Conservation (phyloP, 2,329 filamentous ascomycete genomes). For the Verticillium dahliae region DNA sequence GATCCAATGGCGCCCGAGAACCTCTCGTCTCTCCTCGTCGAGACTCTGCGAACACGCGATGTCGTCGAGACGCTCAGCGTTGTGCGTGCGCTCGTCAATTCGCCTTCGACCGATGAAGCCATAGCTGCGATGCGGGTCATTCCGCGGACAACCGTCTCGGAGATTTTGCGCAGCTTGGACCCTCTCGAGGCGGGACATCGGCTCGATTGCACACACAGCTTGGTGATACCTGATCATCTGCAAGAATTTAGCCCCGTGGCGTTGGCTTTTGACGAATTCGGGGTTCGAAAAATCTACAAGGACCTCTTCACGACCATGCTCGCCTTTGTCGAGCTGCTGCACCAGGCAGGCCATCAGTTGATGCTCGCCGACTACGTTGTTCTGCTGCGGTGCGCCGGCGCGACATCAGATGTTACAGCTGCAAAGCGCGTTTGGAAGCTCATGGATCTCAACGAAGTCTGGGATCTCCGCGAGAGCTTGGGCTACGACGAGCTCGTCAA, state of each 20-base stretch:
- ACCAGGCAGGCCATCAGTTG: conserved; percentile 17
- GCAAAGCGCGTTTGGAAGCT: conserved; percentile 28
- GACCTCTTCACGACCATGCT: conserved; percentile 27
- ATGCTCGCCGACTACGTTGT: conserved; percentile 34
- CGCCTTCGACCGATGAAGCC: background rate
- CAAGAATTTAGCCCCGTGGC: conserved; percentile 29
- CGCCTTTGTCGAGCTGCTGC: conserved; percentile 25
- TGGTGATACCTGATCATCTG: conserved; percentile 31
- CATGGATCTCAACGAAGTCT: conserved; percentile 18
- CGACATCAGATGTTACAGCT: conserved; percentile 27
- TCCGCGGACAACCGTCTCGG: conserved; percentile 51
- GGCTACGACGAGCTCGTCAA: conserved; percentile 40
- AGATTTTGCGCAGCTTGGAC: conserved; percentile 56
- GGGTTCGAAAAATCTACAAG: conserved; percentile 35
- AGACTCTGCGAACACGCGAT: background rate
- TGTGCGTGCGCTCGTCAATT: background rate
- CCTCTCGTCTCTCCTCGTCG: background rate
- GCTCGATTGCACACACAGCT: conserved; percentile 39
- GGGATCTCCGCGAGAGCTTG: conserved; percentile 20
- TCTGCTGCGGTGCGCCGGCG: conserved; percentile 40
- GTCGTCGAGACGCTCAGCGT: background rate
- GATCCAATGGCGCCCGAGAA: background rate
- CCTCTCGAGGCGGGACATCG: conserved; percentile 43
- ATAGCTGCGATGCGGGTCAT: conserved; percentile 22
- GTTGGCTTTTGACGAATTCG: conserved; percentile 32